These are phyloP conservation scores for Fagus sylvatica DNA, from an alignment of 306 rosid genomes.

Conservation along the genomic window DNA sequence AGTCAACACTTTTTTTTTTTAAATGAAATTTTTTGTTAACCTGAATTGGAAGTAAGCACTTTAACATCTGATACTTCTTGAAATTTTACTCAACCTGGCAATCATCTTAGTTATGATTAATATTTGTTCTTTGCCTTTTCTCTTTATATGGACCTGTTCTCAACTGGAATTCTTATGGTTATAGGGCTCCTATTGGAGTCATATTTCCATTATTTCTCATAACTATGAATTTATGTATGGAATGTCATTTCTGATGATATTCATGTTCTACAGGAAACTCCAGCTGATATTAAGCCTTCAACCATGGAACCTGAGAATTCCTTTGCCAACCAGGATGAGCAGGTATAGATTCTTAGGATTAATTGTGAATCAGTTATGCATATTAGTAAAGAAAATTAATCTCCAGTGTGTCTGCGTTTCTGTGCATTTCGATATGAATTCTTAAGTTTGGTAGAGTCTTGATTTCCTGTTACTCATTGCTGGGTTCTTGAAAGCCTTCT, in stretches of 20 bases:
- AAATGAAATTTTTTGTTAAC: background rate
- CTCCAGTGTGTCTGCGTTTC: background rate
- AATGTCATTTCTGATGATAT: constrained; percentile 24
- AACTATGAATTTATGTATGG: background rate
- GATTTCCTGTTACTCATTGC: constrained; percentile 6
- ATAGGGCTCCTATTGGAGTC: background rate
- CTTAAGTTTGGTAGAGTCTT: background rate
- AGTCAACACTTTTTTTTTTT: background rate
- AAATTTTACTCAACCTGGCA: background rate
- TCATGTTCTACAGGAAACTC: constrained; percentile 46
- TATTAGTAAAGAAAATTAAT: background rate
- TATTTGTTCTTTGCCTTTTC: background rate
- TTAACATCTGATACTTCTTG: background rate
- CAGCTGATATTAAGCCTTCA: constrained; percentile 56
- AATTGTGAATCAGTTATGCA: constrained; percentile 2
- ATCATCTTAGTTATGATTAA: background rate
- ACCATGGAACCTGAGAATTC: constrained; percentile 42
- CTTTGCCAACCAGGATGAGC: constrained; percentile 31
- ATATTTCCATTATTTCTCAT: background rate
- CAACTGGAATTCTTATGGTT: background rate
- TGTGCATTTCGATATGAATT: background rate
- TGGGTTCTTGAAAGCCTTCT: constrained; percentile 13
- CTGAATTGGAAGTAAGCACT: background rate
- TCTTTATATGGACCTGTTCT: background rate
- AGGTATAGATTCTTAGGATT: constrained; percentile 30